phyloP scores from a whole-genome alignment of 2,329 filamentous ascomycete species.

The Alternaria gaisen region DNA sequence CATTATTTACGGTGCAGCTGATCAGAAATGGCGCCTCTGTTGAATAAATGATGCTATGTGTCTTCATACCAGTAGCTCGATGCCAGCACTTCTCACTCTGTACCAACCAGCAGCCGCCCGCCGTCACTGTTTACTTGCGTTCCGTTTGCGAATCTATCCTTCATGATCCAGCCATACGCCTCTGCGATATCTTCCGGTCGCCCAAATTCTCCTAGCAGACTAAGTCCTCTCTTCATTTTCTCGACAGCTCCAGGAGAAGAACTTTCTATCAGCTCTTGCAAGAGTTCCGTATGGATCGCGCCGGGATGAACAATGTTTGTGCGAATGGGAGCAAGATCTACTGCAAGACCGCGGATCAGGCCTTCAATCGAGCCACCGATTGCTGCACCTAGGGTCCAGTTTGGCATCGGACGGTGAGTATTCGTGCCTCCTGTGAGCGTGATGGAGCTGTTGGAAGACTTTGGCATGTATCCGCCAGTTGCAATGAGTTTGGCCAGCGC shows the following conservation, averaged over 20 bases:
- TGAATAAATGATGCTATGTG: not conserved
- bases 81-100: not conserved
- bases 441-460: conserved; percentile 42
- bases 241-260: conserved; percentile 26
- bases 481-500: conserved; percentile 54
- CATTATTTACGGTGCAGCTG: not conserved
- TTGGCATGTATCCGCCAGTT: conserved; percentile 46
- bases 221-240: conserved; percentile 26
- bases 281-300: conserved; percentile 53
- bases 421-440: conserved; percentile 54
- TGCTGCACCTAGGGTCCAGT: conserved; percentile 44
- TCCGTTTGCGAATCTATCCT: conserved; percentile 53
- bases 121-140: conserved; percentile 47
- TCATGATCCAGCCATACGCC: conserved; percentile 57
- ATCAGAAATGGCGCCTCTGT: not conserved
- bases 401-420: conserved; percentile 45
- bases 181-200: conserved; percentile 53
- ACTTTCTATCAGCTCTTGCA: conserved; percentile 35
- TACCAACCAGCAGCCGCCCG: conserved; percentile 42
- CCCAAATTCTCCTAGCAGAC: conserved; percentile 36
- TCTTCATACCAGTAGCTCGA: not conserved
- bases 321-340: conserved; percentile 55
- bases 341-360: conserved; percentile 49
- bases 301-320: conserved; percentile 56
- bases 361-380: conserved; percentile 42